A percentile compares a stretch with the other conserved stretches of the same genome.
Evolutionary conservation across 768 basidiomycete genomes (phyloP).

Genomic region (Boletus tomentosulus): DNA sequence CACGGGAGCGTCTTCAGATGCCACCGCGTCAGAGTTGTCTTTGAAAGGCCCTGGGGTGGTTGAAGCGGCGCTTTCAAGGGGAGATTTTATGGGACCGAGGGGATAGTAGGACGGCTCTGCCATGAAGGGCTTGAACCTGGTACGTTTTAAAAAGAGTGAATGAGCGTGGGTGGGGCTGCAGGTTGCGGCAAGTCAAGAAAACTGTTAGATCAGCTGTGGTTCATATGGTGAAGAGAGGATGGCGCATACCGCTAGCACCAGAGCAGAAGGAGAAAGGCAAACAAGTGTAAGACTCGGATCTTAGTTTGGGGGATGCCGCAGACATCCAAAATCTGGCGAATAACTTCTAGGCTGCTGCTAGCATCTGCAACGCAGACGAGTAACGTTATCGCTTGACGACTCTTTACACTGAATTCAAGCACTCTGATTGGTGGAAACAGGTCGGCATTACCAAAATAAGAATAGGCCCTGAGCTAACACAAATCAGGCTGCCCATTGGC

Average conservation of each 20-base stretch:
- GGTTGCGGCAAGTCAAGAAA: not conserved
- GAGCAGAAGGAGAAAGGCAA: not conserved
- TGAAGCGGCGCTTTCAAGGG: not conserved
- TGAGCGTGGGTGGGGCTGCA: constrained; percentile 6
- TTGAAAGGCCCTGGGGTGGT: not conserved
- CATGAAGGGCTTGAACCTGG: constrained; percentile 5
- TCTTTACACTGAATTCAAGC: no score
- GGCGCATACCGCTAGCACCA: not conserved
- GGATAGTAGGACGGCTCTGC: constrained; percentile 18
- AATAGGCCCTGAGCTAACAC: no score
- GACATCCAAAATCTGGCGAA: no score
- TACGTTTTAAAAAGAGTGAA: not conserved
- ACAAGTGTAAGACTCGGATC: not conserved
- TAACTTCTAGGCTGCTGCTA: not conserved
- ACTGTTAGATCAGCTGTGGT: not conserved
- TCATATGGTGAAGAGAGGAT: not conserved
- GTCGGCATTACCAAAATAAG: no score
- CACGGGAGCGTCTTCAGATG: not conserved
- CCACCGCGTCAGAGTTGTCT: not conserved
- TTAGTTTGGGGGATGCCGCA: no score
- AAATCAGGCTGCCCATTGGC: no score
- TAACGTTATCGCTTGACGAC: no score
- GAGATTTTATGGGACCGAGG: constrained; percentile 9
- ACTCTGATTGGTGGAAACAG: no score
- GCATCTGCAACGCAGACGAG: no score